phyloP scores from a whole-genome alignment of 2,329 filamentous ascomycete genomes.

The Penicillium sp. region DNA sequence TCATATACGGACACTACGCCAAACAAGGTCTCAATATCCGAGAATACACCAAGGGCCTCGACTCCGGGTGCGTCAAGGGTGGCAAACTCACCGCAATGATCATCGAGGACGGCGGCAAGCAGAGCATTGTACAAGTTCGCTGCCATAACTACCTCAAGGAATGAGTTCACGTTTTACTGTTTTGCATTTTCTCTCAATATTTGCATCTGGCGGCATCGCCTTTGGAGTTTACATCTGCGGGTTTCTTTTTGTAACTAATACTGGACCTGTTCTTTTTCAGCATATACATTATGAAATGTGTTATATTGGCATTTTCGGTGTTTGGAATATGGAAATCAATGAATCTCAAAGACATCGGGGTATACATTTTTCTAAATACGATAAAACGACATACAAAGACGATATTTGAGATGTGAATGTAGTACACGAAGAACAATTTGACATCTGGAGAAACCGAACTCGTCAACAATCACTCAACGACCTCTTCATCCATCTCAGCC shows the following conservation, averaged over 20 bases:
- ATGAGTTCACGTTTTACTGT: slow-evolving; percentile 1
- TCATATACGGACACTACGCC: slow-evolving; percentile 87
- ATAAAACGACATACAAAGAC: background rate
- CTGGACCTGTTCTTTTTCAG: background rate
- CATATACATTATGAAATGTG: background rate
- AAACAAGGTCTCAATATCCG: slow-evolving; percentile 65
- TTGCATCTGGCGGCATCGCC: background rate
- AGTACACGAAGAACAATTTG: background rate
- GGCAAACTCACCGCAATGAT: slow-evolving; percentile 74
- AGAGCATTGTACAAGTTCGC: slow-evolving; percentile 43
- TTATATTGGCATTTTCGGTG: background rate
- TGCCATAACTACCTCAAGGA: slow-evolving; percentile 36
- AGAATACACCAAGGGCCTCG: slow-evolving; percentile 77
- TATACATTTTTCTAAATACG: background rate
- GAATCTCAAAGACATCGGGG: background rate
- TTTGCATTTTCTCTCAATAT: background rate
- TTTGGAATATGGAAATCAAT: background rate
- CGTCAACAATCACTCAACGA: background rate
- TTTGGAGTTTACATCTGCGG: background rate
- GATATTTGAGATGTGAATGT: background rate
- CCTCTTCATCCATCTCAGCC: background rate
- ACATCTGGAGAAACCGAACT: too few relatives aligned
- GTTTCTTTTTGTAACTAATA: background rate
- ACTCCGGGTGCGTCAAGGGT: slow-evolving; percentile 77
- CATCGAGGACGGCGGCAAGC: slow-evolving; percentile 57